Conservation (phyloP, 768 basidiomycete species). For the Phaeotremella fagi region DNA sequence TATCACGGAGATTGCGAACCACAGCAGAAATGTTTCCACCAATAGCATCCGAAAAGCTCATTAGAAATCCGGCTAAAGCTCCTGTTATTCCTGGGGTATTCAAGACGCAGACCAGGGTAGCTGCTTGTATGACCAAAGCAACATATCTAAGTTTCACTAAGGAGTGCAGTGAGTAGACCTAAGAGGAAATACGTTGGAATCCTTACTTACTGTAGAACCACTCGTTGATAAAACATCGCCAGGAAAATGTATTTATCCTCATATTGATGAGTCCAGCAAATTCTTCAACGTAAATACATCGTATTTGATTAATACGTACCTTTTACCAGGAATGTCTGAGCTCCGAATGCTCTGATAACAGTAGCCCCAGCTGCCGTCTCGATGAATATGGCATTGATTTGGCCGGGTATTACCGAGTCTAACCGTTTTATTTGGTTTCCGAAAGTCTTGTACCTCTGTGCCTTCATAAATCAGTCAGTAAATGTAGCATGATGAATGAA, state of each 20-base stretch:
- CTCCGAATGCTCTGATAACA: constrained; percentile 37
- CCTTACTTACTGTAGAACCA: constrained; percentile 29
- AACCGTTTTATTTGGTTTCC: constrained; percentile 27
- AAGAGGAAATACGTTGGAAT: neutral
- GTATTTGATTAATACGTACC: constrained; percentile 4
- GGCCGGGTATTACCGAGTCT: constrained; percentile 23
- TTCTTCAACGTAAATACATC: neutral
- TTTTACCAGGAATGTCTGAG: constrained; percentile 24
- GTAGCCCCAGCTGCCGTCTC: constrained; percentile 37
- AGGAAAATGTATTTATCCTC: constrained; percentile 12
- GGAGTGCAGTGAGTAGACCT: too few relatives aligned
- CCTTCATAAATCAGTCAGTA: too few relatives aligned
- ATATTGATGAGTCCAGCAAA: constrained; percentile 3
- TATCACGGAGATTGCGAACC: constrained; percentile 12
- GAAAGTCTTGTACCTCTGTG: constrained; percentile 21
- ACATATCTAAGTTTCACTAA: constrained; percentile 17
- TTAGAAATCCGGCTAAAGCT: constrained; percentile 27
- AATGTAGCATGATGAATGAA: too few relatives aligned
- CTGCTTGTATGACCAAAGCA: constrained; percentile 20
- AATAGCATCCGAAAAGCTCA: constrained; percentile 26
- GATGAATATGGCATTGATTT: constrained; percentile 33
- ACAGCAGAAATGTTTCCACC: constrained; percentile 19
- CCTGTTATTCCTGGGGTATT: constrained; percentile 15
- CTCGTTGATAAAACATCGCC: constrained; percentile 11
- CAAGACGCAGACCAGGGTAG: constrained; percentile 17